phyloP scores from a whole-genome alignment of 176 grass and related monocot genomes.

The Musa beccarii region DNA sequence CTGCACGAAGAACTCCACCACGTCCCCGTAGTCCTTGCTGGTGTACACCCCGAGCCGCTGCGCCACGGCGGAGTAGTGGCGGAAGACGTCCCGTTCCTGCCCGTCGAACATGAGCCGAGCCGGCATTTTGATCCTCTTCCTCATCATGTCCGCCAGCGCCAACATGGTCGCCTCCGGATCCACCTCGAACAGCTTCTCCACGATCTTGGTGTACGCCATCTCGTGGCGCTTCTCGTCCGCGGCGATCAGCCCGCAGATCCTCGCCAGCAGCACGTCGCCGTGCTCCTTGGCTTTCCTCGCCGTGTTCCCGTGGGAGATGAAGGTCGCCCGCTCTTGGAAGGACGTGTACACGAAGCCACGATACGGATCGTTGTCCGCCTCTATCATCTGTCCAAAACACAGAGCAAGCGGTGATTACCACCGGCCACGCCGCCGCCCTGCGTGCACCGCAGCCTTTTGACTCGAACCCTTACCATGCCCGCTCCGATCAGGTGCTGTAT shows the following conservation, averaged over 20 bases:
- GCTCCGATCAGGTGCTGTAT: conserved; percentile 33
- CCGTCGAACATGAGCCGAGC: conserved; percentile 38
- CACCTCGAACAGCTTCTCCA: conserved; percentile 26
- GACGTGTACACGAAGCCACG: conserved; percentile 33
- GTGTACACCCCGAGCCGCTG: conserved; percentile 40
- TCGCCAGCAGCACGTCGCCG: conserved; percentile 17
- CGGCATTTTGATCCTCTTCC: conserved; percentile 31
- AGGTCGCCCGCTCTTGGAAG: conserved; percentile 44
- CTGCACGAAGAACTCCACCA: conserved; percentile 23
- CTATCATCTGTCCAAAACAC: neutral
- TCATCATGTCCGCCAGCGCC: conserved; percentile 35
- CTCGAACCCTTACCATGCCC: conserved; percentile 23
- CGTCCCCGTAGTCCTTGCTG: conserved; percentile 29
- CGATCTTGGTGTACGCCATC: conserved; percentile 28
- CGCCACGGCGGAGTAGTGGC: conserved; percentile 28
- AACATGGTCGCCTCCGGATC: conserved; percentile 22
- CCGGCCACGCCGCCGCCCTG: too few relatives aligned
- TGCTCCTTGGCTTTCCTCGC: conserved; percentile 8
- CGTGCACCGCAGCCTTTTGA: too few relatives aligned
- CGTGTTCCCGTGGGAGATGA: conserved; percentile 41
- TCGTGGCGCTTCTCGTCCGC: conserved; percentile 43
- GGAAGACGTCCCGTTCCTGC: conserved; percentile 16
- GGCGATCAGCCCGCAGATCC: conserved; percentile 33
- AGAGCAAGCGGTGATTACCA: neutral
- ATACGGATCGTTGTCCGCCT: conserved; percentile 22